Evolutionary conservation across 768 basidiomycete genomes (phyloP), one percentile per base, ranked within the genome.

Genomic region (Hygrophoropsis aurantiaca): DNA sequence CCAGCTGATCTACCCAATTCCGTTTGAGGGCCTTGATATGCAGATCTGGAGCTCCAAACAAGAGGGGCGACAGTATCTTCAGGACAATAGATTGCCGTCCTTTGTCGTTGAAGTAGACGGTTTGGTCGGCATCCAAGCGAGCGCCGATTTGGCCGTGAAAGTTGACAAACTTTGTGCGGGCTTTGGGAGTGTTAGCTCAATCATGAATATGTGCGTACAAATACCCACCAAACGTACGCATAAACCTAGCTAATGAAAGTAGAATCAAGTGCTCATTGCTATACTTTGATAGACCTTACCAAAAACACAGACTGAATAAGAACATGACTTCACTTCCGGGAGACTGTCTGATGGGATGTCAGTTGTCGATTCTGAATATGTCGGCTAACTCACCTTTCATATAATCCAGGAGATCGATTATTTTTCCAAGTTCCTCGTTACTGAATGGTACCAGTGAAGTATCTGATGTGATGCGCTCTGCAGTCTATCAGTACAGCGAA

Each of bases 11-110:
- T 2, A 74, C 65, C 67, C 67, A 79, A 32, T 75, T 70, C 13
- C 58, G 66, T 35, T 74, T 65, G 41, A 80, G 43, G 19, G 59
- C 59, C n/a, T 57, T 56, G 13, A 74, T 55, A 57, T 80, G 74
- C 5, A 71, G 58, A 32, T 74, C 66, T 0, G 79, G 78, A 4
- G 74, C 68, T 13, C 58, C 70, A 58, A 79, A 79, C 1, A 79
- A 59, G 10, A 77, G 35, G 0, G 67, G 66, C 2, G 71, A 74
- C 1, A 73, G 34, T 3, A 59, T 32, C 11, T 44, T 60, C 42
- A 77, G 66, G 27, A 74, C 57, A 43, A 52, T 59, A 0, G 77
- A 72, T 9, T 62, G 66, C 16, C 25, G 35, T 3, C 34, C 30
- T 10, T 41, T 5, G 5, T 47, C 30, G 18, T 44, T 18, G 40